Evolutionary conservation across 163 green algal genomes (phyloP), one percentile per base, ranked within the genome.

Genomic region (Coccomyxa subellipsoidea): DNA sequence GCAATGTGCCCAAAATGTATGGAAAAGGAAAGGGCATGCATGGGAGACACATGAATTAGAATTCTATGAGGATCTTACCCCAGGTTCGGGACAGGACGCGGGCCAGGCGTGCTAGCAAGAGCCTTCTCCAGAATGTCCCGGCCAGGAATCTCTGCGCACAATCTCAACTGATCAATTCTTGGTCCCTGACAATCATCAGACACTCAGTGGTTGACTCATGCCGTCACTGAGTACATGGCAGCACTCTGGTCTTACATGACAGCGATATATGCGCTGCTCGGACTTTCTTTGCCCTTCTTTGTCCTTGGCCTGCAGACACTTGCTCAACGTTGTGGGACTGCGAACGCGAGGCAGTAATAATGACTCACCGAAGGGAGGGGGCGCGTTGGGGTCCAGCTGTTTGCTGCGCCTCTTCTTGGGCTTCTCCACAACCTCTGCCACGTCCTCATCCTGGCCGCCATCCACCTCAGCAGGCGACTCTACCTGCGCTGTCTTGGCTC

Each of bases 1-100:
- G n/a, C n/a, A n/a, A n/a, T n/a, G n/a, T n/a, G n/a, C n/a, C n/a
- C n/a, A n/a, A n/a, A n/a, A n/a, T n/a, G n/a, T n/a, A n/a, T n/a
- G n/a, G n/a, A n/a, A n/a, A n/a, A n/a, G n/a, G n/a, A n/a, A n/a
- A n/a, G n/a, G n/a, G 47, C 47, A 66, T 66, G 47, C 18, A 66
- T 66, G n/a, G n/a, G n/a, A n/a, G 47, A 66, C 12, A 66, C 12
- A 18, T 18, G 12, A 18, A 12, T 66, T 18, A 66, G 47, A 66
- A 18, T 12, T 12, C 47, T 66, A 12, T 66, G 47, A 29, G 12
- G 10, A 36, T 18, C 66, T 73, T 36, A 82, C n/a, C 92, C 92
- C 39, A 95, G 82, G 80, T 94, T 94, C 23, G 91, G 91, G 12
- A 95, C 80, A 5, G 86, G 88, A 40, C 75, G 76, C 21, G 84